Base-by-base conservation (phyloP, 2,329 filamentous ascomycete genomes). In the Raffaelea ambrosiae region DNA sequence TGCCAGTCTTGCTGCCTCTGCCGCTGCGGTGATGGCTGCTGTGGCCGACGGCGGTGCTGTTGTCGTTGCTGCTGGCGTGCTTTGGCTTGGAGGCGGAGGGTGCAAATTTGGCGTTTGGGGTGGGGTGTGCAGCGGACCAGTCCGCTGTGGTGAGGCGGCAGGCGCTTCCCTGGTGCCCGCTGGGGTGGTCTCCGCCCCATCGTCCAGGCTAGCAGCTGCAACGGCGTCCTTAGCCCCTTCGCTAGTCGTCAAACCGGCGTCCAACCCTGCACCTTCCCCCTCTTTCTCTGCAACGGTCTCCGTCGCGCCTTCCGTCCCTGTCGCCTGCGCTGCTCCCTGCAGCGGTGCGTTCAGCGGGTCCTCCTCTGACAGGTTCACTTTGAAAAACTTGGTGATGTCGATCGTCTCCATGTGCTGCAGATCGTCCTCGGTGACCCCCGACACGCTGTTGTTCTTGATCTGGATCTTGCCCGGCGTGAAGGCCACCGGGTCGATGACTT, bases 281-380 rank as follows among this genome's bases (percentile, higher is more conserved):
- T 41, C 26, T n/a, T n/a, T n/a, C n/a, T n/a, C n/a, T n/a, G n/a
- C n/a, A n/a, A n/a, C n/a, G n/a, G n/a, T n/a, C 26, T 29, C 26
- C 7, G 26, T 29, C 7, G 26, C 26, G 26, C 26, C 26, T 29
- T 29, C 26, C 26, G 7, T 13, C 7, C 7, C 26, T 29, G 26
- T 7, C 26, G 26, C 26, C 7, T 13, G 7, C 7, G 26, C 13
- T 29, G 7, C 26, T 29, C 26, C 26, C 26, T 29, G 26, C 26
- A 29, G 7, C 26, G 26, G 26, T 1, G 48, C 44, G 8, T 20
- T 41, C 33, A 50, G 35, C 18, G 20, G 5, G 19, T 47, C 48
- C 23, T 50, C 19, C 35, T 50, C 40, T 14, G 48, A 50, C n/a
- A 47, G 40, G 9, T 47, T 44, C 14, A 48, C 35, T 16, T 18